Conservation (phyloP, 2,329 filamentous ascomycete species). For the Alternaria arborescens region DNA sequence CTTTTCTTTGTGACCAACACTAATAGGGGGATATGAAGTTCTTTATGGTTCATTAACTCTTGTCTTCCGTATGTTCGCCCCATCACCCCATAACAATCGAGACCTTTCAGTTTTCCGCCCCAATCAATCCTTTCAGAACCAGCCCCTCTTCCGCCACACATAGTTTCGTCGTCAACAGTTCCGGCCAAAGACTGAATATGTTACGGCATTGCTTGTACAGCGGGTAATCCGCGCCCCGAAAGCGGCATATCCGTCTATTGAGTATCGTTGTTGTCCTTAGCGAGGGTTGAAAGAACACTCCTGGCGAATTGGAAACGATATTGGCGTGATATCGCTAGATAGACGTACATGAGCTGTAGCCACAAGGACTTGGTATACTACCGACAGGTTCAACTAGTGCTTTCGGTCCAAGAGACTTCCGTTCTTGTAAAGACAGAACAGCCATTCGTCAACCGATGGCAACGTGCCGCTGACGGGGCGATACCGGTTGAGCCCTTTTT, state of each 20-base stretch:
- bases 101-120: neutral
- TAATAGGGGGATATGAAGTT: neutral
- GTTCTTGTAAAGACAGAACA: neutral
- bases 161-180: neutral
- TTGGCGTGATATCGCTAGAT: neutral
- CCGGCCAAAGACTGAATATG: neutral
- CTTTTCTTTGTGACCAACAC: neutral
- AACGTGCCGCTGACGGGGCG: neutral
- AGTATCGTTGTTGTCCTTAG: neutral
- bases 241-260: neutral
- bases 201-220: neutral
- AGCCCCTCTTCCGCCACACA: neutral
- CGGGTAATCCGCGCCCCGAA: neutral
- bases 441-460: neutral
- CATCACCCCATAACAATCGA: neutral
- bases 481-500: neutral
- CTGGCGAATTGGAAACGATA: neutral
- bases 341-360: neutral
- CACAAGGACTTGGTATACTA: neutral
- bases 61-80: neutral
- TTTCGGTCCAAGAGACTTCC: neutral
- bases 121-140: neutral
- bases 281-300: neutral
- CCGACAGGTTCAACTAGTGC: neutral
- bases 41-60: neutral